Base-by-base conservation (phyloP, 495 filamentous ascomycete genomes). In the Letharia columbiana region DNA sequence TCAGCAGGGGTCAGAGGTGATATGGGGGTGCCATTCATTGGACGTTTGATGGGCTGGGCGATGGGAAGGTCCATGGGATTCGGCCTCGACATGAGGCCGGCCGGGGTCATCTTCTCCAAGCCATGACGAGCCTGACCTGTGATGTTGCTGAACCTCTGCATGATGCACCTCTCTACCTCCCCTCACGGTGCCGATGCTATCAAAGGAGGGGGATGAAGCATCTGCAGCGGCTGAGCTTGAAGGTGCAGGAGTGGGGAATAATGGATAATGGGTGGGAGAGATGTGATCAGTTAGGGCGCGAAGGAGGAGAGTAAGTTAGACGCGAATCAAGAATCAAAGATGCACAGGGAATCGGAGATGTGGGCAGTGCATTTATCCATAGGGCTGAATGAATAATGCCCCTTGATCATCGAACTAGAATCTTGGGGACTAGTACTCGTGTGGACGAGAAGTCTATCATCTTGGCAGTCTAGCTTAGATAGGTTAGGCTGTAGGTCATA, bases 141-240 rank as follows among this genome's bases (percentile, higher is more conserved):
- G 72, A 95, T 91, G 79, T 90, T 92, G 77, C 88, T 86, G 64
- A 96, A 87, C 80, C 93, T 95, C 82, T 96, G 92, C 92, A 96
- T 96, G 74, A 66, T 85, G 77, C 73, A 73, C 65, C 70, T 70
- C 45, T 50, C 61, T 57, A 61, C 58, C 59, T 65, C 49, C 49
- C 67, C 63, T 47, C 57, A 56, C 41, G 58, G 58, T 62, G 63
- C 62, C 60, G 41, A 33, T 45, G 45, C 41, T 66, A 20, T 49
- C 31, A 57, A 67, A 11, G 15, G 62, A 50, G 59, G 37, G 47
- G 59, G 66, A 41, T 64, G 37, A 47, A 65, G 66, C 68, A 68
- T 68, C 23, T 63, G 69, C 56, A n/a, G 49, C 65, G 59, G 66
- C 63, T 60, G 52, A 59, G 50, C 4, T 49, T 47, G 63, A 67